phyloP scores from a whole-genome alignment of 2,329 filamentous ascomycete species.

The Aspergillus carbonarius region DNA sequence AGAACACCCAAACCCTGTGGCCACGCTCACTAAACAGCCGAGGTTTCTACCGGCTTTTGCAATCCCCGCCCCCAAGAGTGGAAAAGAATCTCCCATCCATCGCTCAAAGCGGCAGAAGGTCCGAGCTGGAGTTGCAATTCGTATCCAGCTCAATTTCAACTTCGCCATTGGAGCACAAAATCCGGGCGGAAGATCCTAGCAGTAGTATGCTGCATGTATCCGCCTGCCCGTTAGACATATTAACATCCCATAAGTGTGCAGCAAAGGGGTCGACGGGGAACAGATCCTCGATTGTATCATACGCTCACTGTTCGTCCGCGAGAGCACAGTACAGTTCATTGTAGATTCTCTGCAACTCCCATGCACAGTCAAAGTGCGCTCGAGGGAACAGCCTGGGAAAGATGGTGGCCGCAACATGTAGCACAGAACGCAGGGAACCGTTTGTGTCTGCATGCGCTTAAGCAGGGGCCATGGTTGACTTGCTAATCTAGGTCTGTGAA shows the following conservation, averaged over 20 bases:
- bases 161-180: slow-evolving; percentile 43
- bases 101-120: slow-evolving; percentile 33
- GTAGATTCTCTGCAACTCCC: slow-evolving; percentile 61
- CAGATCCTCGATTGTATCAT: slow-evolving; percentile 30
- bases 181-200: slow-evolving; percentile 46
- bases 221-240: slow-evolving; percentile 27
- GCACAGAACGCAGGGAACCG: slow-evolving; percentile 28
- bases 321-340: slow-evolving; percentile 54
- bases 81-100: slow-evolving; percentile 38
- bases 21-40: slow-evolving; percentile 50
- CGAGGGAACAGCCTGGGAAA: slow-evolving; percentile 38
- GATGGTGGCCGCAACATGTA: slow-evolving; percentile 36
- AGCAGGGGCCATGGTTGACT: slow-evolving; percentile 43
- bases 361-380: slow-evolving; percentile 42
- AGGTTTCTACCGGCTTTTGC: slow-evolving; percentile 36
- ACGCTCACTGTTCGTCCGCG: slow-evolving; percentile 46
- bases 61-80: slow-evolving; percentile 24
- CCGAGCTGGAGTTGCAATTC: background rate
- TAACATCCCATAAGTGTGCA: slow-evolving; percentile 40
- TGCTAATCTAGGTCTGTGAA: slow-evolving; percentile 43
- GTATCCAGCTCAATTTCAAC: background rate
- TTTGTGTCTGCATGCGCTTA: slow-evolving; percentile 31
- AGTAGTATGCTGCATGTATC: slow-evolving; percentile 31
- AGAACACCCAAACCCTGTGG: slow-evolving; percentile 50
- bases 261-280: slow-evolving; percentile 37